A percentile compares a stretch with the other conserved stretches of the same genome.
Evolutionary conservation across 495 filamentous ascomycete species (phyloP).

Genomic region (Hypoxylon fuscum): DNA sequence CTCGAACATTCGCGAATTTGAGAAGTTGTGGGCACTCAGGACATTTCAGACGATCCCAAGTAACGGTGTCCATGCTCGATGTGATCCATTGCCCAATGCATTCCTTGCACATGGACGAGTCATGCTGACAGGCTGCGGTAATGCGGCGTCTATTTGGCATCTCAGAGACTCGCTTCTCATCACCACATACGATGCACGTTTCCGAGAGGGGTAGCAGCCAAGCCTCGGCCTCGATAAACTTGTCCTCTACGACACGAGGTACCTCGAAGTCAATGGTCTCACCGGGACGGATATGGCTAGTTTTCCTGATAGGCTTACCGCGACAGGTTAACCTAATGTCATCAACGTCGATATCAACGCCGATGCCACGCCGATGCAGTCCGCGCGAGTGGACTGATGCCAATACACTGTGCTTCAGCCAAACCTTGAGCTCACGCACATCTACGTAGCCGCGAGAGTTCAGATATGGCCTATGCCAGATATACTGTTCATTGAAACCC

Average conservation of each 20-base stretch:
- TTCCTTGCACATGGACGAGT: slow-evolving; percentile 45
- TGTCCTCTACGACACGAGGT: slow-evolving; percentile 38
- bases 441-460: slow-evolving; percentile 27
- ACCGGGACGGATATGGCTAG: slow-evolving; percentile 37
- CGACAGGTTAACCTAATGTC: slow-evolving; percentile 37
- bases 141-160: slow-evolving; percentile 44
- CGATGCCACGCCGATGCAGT: slow-evolving; percentile 21
- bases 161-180: slow-evolving; percentile 47
- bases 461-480: slow-evolving; percentile 41
- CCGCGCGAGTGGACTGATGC: slow-evolving; percentile 5
- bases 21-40: slow-evolving; percentile 52
- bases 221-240: slow-evolving; percentile 44
- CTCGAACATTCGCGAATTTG: slow-evolving; percentile 44
- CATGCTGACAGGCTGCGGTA: slow-evolving; percentile 47
- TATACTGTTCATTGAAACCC: slow-evolving; percentile 45
- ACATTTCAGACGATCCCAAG: slow-evolving; percentile 50
- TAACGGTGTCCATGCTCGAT: slow-evolving; percentile 42
- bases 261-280: slow-evolving; percentile 46
- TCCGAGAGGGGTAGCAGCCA: slow-evolving; percentile 47
- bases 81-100: slow-evolving; percentile 50
- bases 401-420: slow-evolving; percentile 28
- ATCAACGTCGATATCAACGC: slow-evolving; percentile 20
- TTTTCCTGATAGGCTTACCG: slow-evolving; percentile 22
- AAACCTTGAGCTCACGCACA: slow-evolving; percentile 29
- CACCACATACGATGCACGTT: slow-evolving; percentile 50